Conservation (phyloP, 2,329 filamentous ascomycete genomes). For the Alternaria tenuissima region DNA sequence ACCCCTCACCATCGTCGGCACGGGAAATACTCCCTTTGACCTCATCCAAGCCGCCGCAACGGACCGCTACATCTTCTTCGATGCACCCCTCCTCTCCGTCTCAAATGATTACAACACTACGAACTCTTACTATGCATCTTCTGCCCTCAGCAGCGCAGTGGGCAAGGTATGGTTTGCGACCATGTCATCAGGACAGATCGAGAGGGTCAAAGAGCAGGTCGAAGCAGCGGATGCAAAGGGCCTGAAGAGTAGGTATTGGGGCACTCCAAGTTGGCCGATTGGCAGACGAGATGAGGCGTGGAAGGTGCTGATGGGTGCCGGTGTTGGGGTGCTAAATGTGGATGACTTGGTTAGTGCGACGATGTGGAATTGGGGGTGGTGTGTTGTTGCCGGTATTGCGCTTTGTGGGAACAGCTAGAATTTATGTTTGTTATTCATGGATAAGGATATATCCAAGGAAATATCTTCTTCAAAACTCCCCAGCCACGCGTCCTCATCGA, state of each 20-base stretch:
- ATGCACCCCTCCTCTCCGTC: slow-evolving; percentile 65
- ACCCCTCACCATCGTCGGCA: slow-evolving; percentile 73
- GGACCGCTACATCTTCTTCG: slow-evolving; percentile 70
- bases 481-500: not conserved
- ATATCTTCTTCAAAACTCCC: not conserved
- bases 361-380: slow-evolving; percentile 22
- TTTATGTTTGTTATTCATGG: not conserved
- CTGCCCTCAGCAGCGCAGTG: slow-evolving; percentile 30
- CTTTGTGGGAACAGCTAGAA: slow-evolving; percentile 35
- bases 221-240: slow-evolving; percentile 27
- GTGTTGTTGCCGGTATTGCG: slow-evolving; percentile 33
- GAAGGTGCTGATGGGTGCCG: slow-evolving; percentile 24
- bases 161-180: slow-evolving; percentile 24
- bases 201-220: not conserved
- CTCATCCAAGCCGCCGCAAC: slow-evolving; percentile 61
- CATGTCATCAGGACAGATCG: slow-evolving; percentile 20
- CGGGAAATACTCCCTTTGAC: slow-evolving; percentile 70
- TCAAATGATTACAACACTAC: slow-evolving; percentile 30
- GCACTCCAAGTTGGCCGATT: slow-evolving; percentile 34
- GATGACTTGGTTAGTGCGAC: slow-evolving; percentile 34
- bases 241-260: slow-evolving; percentile 34
- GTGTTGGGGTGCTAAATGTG: slow-evolving; percentile 31
- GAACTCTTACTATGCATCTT: slow-evolving; percentile 42
- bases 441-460: not conserved
- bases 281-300: slow-evolving; percentile 29